A percentile compares a stretch with the other conserved stretches of the same genome.
Conservation (phyloP, 1,139 yeast species). For the Scheffersomyces titani region DNA sequence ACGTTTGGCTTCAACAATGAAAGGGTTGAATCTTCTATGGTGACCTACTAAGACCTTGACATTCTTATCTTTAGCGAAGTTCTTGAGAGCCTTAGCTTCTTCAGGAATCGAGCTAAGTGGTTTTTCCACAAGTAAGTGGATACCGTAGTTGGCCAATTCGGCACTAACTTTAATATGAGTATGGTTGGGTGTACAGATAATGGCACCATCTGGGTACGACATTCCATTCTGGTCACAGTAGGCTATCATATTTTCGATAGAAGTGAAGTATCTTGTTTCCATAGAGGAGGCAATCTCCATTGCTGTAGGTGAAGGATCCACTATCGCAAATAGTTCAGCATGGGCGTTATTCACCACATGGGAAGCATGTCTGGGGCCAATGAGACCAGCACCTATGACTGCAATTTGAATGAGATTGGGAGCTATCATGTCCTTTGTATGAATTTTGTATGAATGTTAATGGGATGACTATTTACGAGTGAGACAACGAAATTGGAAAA, state of each 20-base stretch:
- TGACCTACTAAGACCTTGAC: constrained; percentile 40
- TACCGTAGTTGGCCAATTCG: constrained; percentile 34
- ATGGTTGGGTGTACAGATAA: constrained; percentile 43
- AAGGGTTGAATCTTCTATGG: constrained; percentile 43
- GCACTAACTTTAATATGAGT: constrained; percentile 37
- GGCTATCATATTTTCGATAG: constrained; percentile 27
- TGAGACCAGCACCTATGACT: constrained; percentile 41
- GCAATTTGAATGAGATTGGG: constrained; percentile 20
- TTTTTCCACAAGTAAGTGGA: constrained; percentile 39
- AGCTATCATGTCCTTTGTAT: constrained; percentile 13
- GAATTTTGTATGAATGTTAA: background rate
- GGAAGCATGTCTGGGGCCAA: constrained; percentile 45
- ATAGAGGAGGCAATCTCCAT: constrained; percentile 27
- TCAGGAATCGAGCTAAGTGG: constrained; percentile 34
- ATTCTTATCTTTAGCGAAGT: constrained; percentile 18
- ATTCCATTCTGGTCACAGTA: constrained; percentile 21
- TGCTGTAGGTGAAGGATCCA: constrained; percentile 32
- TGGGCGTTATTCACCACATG: constrained; percentile 28
- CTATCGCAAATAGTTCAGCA: constrained; percentile 34
- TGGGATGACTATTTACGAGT: too few relatives aligned
- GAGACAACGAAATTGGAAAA: background rate
- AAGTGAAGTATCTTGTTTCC: constrained; percentile 27
- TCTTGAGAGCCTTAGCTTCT: constrained; percentile 34
- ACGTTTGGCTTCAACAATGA: constrained; percentile 35
- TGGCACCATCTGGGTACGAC: constrained; percentile 37